Base-by-base conservation (phyloP, 441 rosid genomes). In the Mallotus repandus region DNA sequence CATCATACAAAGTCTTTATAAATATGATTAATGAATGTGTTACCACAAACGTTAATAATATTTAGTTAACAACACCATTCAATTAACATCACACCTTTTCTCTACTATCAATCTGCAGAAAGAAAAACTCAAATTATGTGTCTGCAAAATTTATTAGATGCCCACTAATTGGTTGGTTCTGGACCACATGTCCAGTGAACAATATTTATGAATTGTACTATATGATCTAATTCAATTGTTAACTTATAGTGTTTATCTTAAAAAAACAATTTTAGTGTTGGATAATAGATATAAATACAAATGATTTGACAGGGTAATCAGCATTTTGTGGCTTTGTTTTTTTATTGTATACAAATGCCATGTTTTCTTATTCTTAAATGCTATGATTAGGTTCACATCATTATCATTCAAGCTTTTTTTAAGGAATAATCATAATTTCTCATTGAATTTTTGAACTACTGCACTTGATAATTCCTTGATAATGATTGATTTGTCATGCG, bases 261-360 rank as follows among this genome's bases (percentile, higher is more conserved):
- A 61, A 35, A 48, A 56, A 29, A 4, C 60, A 71, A 74, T 69
- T 50, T 29, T 35, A 52, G 58, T 46, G 3, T 64, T 29, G 52
- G 41, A 25, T 45, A 38, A 48, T 48, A 48, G 12, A 48, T 48
- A 48, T 21, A 18, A 14, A 32, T 65, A 41, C 3, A 46, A 29
- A 22, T 74, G 66, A 72, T 64, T 72, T 61, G 71, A 75, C 70
- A 60, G 58, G 19, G 43, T 60, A 59, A 56, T 56, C 68, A 69
- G 25, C 63, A 75, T 66, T 65, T 46, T 69, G 77, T 81, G 81
- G 80, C 49, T 66, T 71, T 29, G 48, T 72, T 77, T 72, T 10
- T 15, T 65, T 10, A n/a, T 2, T 18, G 25, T 8, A 63, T 43
- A 43, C 48, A 46, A 46, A 14, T 66, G 46, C 78, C 77, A 64